Evolutionary conservation across 257 asterid genomes (phyloP).

Genomic region (Plantago ovata): DNA sequence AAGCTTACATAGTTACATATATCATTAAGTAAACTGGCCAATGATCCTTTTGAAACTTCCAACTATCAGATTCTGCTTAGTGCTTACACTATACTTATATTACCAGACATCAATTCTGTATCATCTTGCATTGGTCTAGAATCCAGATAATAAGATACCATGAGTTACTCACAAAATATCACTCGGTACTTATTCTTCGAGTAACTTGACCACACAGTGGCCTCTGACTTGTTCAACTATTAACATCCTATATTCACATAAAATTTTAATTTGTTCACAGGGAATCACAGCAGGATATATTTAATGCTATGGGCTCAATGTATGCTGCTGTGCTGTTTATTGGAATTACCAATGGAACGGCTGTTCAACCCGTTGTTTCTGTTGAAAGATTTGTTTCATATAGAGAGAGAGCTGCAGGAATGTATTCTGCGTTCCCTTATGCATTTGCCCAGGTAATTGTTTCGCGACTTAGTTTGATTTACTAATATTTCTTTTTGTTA

Average conservation of each 20-base stretch:
- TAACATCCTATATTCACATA: not conserved
- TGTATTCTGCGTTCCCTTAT: constrained; percentile 85
- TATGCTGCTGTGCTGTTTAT: constrained; percentile 79
- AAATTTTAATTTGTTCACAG: constrained; percentile 34
- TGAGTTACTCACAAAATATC: too few relatives aligned
- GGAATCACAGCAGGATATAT: constrained; percentile 83
- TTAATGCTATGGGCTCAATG: constrained; percentile 95
- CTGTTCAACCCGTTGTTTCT: constrained; percentile 96
- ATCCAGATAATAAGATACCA: too few relatives aligned
- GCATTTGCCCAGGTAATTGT: constrained; percentile 81
- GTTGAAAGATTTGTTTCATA: constrained; percentile 92
- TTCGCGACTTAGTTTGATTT: constrained; percentile 8
- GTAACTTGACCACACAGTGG: too few relatives aligned
- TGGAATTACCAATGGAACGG: constrained; percentile 81
- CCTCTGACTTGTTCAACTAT: too few relatives aligned
- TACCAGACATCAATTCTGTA: too few relatives aligned
- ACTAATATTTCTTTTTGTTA: not conserved
- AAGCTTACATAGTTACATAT: too few relatives aligned
- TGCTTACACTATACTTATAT: too few relatives aligned
- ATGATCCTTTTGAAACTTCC: too few relatives aligned
- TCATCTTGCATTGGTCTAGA: not conserved
- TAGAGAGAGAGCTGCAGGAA: constrained; percentile 94
- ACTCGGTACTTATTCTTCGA: too few relatives aligned
- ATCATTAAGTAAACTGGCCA: too few relatives aligned
- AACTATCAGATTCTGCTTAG: too few relatives aligned